Percentiles rank a stretch among this genome's conserved stretches.
Evolutionary conservation across 495 filamentous ascomycete genomes (phyloP).

Genomic region (Daldinia vernicosa): DNA sequence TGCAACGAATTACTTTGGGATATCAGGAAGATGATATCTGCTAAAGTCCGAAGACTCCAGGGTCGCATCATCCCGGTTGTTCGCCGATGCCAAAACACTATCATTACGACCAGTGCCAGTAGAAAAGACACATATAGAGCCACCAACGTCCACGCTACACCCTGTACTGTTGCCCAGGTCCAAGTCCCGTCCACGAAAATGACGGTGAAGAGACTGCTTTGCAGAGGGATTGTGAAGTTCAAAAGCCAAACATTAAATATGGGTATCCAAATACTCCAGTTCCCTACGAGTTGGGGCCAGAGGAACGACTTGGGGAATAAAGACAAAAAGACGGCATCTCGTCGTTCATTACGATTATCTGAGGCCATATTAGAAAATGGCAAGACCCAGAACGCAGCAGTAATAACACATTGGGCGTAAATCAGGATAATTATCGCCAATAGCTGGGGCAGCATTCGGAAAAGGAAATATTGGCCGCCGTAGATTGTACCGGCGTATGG

Average conservation of each 20-base stretch:
- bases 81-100: conserved; percentile 60
- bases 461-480: conserved; percentile 81
- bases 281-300: conserved; percentile 55
- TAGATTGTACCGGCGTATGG: conserved; percentile 68
- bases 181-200: conserved; percentile 60
- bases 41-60: conserved; percentile 85
- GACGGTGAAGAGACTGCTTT: conserved; percentile 59
- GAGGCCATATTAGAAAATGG: conserved; percentile 82
- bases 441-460: conserved; percentile 83
- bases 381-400: conserved; percentile 76
- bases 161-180: conserved; percentile 80
- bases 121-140: conserved; percentile 74
- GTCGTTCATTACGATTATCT: conserved; percentile 56
- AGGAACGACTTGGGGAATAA: conserved; percentile 62
- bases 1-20: conserved; percentile 79
- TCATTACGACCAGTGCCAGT: conserved; percentile 62
- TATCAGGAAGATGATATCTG: conserved; percentile 77
- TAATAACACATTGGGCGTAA: conserved; percentile 77
- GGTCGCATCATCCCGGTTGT: conserved; percentile 71
- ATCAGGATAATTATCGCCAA: conserved; percentile 76
- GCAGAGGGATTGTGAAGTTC: conserved; percentile 57
- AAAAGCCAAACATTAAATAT: conserved; percentile 56
- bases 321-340: conserved; percentile 61
- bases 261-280: conserved; percentile 57
- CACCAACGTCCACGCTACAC: conserved; percentile 80